A percentile compares a stretch with the other conserved stretches of the same genome.
These are phyloP conservation scores for Trichosporon asahii DNA, from an alignment of 1,284 basidiomycete genomes.

Conservation along the genomic window DNA sequence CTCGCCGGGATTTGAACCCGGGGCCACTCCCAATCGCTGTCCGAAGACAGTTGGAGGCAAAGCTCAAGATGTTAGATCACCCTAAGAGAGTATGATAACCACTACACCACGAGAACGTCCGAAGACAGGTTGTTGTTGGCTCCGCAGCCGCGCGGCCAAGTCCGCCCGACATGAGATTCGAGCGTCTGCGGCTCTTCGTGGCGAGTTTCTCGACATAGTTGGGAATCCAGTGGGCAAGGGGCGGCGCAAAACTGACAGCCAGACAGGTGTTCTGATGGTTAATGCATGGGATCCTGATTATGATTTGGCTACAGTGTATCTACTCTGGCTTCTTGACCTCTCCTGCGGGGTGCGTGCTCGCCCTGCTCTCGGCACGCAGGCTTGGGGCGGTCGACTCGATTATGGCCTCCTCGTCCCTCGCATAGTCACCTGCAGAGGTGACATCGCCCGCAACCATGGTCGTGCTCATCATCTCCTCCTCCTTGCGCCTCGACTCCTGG, in stretches of 20 bases:
- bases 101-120: slow-evolving; percentile 10
- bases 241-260: too few species aligned
- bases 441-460: background rate
- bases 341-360: background rate
- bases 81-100: slow-evolving; percentile 12
- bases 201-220: too few species aligned
- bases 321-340: background rate
- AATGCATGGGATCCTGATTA: background rate
- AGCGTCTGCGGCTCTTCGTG: too few species aligned
- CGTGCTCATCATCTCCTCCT: background rate
- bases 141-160: background rate
- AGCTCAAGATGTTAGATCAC: slow-evolving; percentile 11
- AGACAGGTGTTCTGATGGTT: too few species aligned
- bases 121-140: background rate
- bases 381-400: background rate
- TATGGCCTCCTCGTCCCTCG: background rate
- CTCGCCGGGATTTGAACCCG: slow-evolving; percentile 11
- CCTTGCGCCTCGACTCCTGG: background rate
- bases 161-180: background rate
- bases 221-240: too few species aligned
- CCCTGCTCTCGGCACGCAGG: background rate
- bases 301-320: background rate
- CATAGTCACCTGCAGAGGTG: background rate
- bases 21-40: slow-evolving; percentile 7
- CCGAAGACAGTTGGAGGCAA: background rate